A percentile compares a stretch with the other conserved stretches of the same genome.
These are phyloP conservation scores for Neopestalotiopsis sp. DNA, from an alignment of 2,329 filamentous ascomycete species.

Conservation along the genomic window DNA sequence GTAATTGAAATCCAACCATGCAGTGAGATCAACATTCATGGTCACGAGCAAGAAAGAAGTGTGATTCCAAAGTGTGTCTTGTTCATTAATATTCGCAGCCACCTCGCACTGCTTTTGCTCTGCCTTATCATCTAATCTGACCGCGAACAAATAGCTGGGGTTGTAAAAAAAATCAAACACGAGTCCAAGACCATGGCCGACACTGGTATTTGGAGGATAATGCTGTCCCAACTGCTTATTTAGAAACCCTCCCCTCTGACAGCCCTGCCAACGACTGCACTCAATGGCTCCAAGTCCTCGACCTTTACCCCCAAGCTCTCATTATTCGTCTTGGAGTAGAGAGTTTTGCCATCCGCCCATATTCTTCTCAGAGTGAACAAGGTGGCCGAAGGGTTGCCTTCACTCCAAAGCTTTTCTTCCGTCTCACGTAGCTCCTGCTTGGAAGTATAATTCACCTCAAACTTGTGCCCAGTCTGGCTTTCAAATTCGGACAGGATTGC, in stretches of 20 bases:
- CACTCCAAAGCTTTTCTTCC: slow-evolving; percentile 65
- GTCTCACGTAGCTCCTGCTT: slow-evolving; percentile 57
- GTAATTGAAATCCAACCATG: no score
- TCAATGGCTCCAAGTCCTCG: slow-evolving; percentile 57
- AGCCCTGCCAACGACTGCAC: slow-evolving; percentile 46
- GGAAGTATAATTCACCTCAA: slow-evolving; percentile 58
- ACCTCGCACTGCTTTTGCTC: no score
- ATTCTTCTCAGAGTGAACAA: slow-evolving; percentile 68
- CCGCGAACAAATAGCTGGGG: no score
- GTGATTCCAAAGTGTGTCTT: no score
- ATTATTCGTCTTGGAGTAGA: slow-evolving; percentile 74
- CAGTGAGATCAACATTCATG: no score
- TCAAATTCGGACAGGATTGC: slow-evolving; percentile 71
- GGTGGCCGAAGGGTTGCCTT: slow-evolving; percentile 56
- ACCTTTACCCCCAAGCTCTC: slow-evolving; percentile 55
- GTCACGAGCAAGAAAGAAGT: no score
- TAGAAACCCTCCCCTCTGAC: slow-evolving; percentile 25
- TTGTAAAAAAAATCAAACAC: no score
- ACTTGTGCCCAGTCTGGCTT: slow-evolving; percentile 64
- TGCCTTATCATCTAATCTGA: no score
- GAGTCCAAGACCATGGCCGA: no score
- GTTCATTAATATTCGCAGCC: no score
- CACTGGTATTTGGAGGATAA: no score
- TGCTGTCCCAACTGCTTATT: neutral
- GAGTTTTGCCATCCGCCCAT: slow-evolving; percentile 74